Evolutionary conservation across 139 green algal species (phyloP).

Genomic region (Tetratostichococcus sp.): DNA sequence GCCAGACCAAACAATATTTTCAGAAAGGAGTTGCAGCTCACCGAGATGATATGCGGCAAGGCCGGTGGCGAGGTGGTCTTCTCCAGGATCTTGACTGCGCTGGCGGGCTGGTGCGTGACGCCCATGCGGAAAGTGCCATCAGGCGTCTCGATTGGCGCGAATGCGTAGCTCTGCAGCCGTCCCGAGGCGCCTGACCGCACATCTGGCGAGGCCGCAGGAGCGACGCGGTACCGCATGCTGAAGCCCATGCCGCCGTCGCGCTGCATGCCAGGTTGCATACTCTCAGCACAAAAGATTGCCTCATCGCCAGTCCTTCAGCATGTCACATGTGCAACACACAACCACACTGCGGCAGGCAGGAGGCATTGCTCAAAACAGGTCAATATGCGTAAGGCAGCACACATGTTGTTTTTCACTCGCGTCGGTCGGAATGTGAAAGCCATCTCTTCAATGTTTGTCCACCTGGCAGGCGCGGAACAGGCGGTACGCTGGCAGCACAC

Average conservation of each 20-base stretch:
- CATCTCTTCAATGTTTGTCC: no score
- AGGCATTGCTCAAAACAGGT: no score
- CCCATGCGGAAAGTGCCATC: conserved; percentile 36
- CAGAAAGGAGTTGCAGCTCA: no score
- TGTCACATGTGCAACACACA: no score
- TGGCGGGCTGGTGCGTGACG: conserved; percentile 50
- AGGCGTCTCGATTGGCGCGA: conserved; percentile 57
- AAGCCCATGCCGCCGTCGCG: conserved; percentile 21
- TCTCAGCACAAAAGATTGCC: no score
- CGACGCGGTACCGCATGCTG: conserved; percentile 26
- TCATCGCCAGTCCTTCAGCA: no score
- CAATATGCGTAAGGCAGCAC: no score
- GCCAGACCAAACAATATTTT: no score
- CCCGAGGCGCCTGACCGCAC: not conserved
- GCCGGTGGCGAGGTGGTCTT: conserved; percentile 24
- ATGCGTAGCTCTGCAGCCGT: conserved; percentile 41
- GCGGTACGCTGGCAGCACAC: conserved; percentile 66
- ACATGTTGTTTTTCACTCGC: no score
- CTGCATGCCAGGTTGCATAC: not conserved
- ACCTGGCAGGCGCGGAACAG: conserved; percentile 56
- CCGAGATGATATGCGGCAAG: conserved; percentile 35
- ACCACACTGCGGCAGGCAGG: no score
- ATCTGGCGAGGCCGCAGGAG: not conserved
- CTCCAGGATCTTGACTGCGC: conserved; percentile 40
- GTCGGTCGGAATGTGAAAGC: no score